Base-by-base conservation (phyloP, 805 yeast genomes). In the Huiozyma naganishii region DNA sequence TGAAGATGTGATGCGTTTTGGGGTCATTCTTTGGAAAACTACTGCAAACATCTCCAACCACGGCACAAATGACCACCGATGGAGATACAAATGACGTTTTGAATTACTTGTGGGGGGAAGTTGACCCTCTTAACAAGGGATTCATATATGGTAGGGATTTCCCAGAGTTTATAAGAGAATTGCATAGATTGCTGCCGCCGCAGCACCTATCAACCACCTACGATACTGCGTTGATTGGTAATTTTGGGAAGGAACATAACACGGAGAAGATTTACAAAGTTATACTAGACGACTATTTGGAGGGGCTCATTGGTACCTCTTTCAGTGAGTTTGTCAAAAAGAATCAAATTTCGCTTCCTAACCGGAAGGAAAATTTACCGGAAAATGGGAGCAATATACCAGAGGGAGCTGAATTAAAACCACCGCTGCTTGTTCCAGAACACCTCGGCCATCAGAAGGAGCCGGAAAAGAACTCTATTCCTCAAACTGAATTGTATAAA, bases 291-390 rank as follows among this genome's bases (percentile, higher is more conserved):
- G 67, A 64, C 13, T 62, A 64, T 51, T 46, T 52, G 29, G 48
- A 54, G 12, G 57, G 61, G 6, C 46, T 67, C 23, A 45, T 61
- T 6, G 69, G 69, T 3, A 48, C 52, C n/a, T 51, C 59, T 1
- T 62, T 63, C 42, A 50, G 9, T 11, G 34, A 17, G 12, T 13
- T 34, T 17, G 23, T 17, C 23, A 17, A 17, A 4, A 17, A 17
- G 23, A 17, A 17, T 17, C 23, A 17, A 17, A 17, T 17, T 4
- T 17, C 23, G 23, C 23, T 17, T 17, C 23, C 23, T 17, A 17
- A 17, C 23, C 23, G 4, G 4, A 17, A 17, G 23, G 23, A 17
- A 17, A 17, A 17, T 17, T 17, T 17, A 17, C 23, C 23, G 4
- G 23, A 17, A 17, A 17, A 17, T 17, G 4, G 23, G 23, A 17